These are phyloP conservation scores for Scedosporium apiospermum DNA, from an alignment of 2,329 filamentous ascomycete species.

Conservation along the genomic window DNA sequence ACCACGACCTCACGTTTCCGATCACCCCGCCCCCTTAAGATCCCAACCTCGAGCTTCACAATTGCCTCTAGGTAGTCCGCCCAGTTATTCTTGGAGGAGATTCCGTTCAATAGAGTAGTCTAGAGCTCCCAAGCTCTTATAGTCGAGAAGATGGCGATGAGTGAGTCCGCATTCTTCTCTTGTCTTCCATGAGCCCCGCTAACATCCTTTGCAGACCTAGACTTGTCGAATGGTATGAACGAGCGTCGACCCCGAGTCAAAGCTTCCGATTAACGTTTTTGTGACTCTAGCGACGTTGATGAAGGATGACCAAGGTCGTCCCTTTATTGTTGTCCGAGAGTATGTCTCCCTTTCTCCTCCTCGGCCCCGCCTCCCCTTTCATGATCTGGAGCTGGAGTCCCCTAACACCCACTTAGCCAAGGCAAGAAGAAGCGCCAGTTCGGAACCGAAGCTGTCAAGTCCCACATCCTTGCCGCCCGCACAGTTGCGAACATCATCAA, in stretches of 20 bases:
- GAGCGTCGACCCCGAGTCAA: slow-evolving; percentile 6
- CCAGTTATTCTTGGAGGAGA: background rate
- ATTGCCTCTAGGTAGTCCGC: background rate
- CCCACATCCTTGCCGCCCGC: slow-evolving; percentile 91
- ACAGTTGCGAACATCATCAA: slow-evolving; percentile 97
- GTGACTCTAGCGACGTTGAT: slow-evolving; percentile 54
- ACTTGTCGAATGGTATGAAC: slow-evolving; percentile 68
- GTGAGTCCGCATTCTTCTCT: slow-evolving; percentile 11
- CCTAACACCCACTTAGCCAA: slow-evolving; percentile 49
- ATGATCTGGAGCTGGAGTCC: slow-evolving; percentile 10
- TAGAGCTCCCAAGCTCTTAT: slow-evolving; percentile 5
- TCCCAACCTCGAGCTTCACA: background rate
- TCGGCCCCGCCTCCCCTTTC: slow-evolving; percentile 9
- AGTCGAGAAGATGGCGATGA: slow-evolving; percentile 13
- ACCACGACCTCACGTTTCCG: background rate
- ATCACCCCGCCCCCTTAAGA: background rate
- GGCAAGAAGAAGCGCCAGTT: slow-evolving; percentile 96
- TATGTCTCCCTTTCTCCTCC: slow-evolving; percentile 37
- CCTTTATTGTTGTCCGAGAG: slow-evolving; percentile 98
- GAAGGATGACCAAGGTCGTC: slow-evolving; percentile 95
- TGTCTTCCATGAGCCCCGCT: slow-evolving; percentile 4
- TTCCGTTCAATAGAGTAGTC: background rate
- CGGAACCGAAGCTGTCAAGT: slow-evolving; percentile 95
- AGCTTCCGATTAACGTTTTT: slow-evolving; percentile 11
- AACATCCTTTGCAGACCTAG: slow-evolving; percentile 50